phyloP scores from a whole-genome alignment of 2,329 filamentous ascomycete species.

The Arthrocladium fulminans region DNA sequence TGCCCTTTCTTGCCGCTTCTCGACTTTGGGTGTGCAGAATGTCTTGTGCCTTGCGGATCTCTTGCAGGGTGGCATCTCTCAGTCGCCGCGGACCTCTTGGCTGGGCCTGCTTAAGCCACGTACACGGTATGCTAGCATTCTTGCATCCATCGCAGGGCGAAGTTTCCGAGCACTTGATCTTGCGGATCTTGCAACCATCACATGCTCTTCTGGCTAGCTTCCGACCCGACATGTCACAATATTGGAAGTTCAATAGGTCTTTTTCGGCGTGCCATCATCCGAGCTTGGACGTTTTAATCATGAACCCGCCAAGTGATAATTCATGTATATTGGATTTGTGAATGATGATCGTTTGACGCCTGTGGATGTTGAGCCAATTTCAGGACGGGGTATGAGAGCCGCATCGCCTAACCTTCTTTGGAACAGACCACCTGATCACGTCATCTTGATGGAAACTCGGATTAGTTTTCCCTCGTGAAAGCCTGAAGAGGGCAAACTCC shows the following conservation, averaged over 20 bases:
- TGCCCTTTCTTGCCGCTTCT: conserved; percentile 10
- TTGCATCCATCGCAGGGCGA: conserved; percentile 41
- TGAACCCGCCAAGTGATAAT: background rate
- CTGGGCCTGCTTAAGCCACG: conserved; percentile 40
- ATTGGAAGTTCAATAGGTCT: too few relatives aligned
- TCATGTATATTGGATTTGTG: too few relatives aligned
- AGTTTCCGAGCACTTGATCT: conserved; percentile 43
- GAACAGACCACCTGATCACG: too few relatives aligned
- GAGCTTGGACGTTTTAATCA: background rate
- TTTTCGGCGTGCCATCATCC: background rate
- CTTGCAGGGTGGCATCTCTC: conserved; percentile 28
- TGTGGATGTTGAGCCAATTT: too few relatives aligned
- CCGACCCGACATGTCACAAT: conserved; percentile 12
- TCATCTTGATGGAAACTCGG: too few relatives aligned
- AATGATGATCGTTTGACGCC: too few relatives aligned
- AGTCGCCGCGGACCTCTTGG: conserved; percentile 41
- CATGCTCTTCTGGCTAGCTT: conserved; percentile 36
- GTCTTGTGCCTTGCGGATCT: conserved; percentile 3
- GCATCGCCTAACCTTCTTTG: too few relatives aligned
- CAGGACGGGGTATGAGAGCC: too few relatives aligned
- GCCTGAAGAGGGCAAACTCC: too few relatives aligned
- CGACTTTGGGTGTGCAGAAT: conserved; percentile 5
- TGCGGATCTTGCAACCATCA: conserved; percentile 46
- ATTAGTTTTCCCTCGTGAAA: too few relatives aligned
- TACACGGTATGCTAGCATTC: conserved; percentile 40